Base-by-base conservation (phyloP, 352 stramenopile species). In the Globisporangium barbulae region DNA sequence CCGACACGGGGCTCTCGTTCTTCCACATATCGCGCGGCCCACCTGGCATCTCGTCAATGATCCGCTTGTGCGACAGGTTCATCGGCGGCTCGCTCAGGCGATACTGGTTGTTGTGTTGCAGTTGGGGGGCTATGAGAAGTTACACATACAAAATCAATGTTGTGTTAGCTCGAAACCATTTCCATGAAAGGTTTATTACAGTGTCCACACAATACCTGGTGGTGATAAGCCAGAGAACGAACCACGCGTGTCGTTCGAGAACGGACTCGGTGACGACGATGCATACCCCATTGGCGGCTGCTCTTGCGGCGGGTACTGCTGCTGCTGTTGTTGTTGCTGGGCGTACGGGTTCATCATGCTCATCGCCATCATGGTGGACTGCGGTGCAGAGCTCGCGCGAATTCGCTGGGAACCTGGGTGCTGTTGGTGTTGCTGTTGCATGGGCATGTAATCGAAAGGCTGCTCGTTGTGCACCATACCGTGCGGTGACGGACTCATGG, bases 1-100 rank as follows among this genome's bases (percentile, higher is more conserved):
- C 79, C 8, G 79, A 88, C 61, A 88, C 79, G 45, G 79, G 79
- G 49, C 79, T 88, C 35, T 88, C 76, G 25, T 76, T 84, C 63
- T 83, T 83, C 79, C 79, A 88, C 62, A 79, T 59, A 47, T 85
- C 77, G 55, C 77, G 77, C 60, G 83, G 77, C 13, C 69, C 72
- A 22, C 75, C 64, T 42, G 85, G 79, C 21, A 85, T 69, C 37
- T 78, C 79, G 47, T 88, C 79, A 9, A 79, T 65, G 13, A 88
- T 65, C 30, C 79, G 79, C 73, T 88, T 88, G 69, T 88, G 76
- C 12, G 74, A 55, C 17, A 85, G 56, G 47, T 76, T 85, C 30
- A 83, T 60, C 28, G 75, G 72, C 1, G 61, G 57, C 28, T 88
- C 76, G 22, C 17, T 68, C 49, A 66, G 53, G n/a, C 73, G 76